Base-by-base conservation (phyloP, 1,139 yeast genomes). In the Saccharomyces hybrid region DNA sequence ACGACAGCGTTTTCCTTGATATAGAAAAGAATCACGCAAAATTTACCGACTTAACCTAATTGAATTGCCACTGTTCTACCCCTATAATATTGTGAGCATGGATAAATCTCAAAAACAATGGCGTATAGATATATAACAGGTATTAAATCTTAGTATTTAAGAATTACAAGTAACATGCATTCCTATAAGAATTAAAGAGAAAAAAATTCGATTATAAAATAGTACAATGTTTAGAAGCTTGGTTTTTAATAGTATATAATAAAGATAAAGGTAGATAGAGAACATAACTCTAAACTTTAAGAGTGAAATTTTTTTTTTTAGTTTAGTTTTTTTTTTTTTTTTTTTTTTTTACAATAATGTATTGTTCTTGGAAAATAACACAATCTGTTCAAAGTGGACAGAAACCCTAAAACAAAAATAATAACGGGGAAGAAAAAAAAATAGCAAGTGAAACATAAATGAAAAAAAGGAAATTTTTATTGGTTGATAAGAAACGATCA, bases 1-100 rank as follows among this genome's bases (percentile, higher is more conserved):
- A 51, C 38, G 47, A 54, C 29, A 53, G 56, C 49, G 26, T 57
- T 11, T 50, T 58, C 11, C 51, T 56, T 7, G 64, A 61, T 53
- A 52, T 61, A 14, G 64, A 61, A 49, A 57, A 52, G 20, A 51
- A 50, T 27, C 57, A 57, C 34, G 58, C 59, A 3, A 51, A 55
- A 32, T 46, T 50, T 47, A 57, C 62, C 3, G 61, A 59, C 34
- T 53, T 58, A 38, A 58, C 59, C 49, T 53, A 51, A 47, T 25
- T 13, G 25, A 20, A n/a, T 11, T 41, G n/a, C n/a, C 28, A 14
- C 5, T 2, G 4, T 25, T 23, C 20, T 9, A 14, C 31, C 14
- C 16, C 5, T 14, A 34, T 14, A 9, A 16, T 2, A 20, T 11
- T 20, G 11, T 38, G 11, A 32, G 38, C 16, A n/a, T 32, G 16